phyloP scores from a whole-genome alignment of 1,139 yeast genomes.

The Diutina pseudorugosa region DNA sequence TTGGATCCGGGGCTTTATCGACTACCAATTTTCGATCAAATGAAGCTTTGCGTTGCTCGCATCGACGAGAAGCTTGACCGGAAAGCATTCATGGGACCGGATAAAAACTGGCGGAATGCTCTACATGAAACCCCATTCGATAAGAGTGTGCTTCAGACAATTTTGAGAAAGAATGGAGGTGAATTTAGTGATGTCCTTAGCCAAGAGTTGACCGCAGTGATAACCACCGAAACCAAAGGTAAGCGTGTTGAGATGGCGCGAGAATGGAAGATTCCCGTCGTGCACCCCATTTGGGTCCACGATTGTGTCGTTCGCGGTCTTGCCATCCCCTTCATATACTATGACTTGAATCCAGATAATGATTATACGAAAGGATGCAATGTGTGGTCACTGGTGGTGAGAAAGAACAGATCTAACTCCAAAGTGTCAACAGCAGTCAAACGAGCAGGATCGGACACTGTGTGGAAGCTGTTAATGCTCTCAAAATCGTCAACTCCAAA shows the following conservation, averaged over 20 bases:
- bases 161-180: constrained; percentile 47
- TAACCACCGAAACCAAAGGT: constrained; percentile 44
- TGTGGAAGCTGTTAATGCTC: neutral
- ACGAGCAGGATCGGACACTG: neutral
- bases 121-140: constrained; percentile 13
- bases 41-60: constrained; percentile 39
- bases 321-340: constrained; percentile 36
- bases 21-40: constrained; percentile 35
- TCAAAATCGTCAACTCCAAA: neutral
- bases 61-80: constrained; percentile 6
- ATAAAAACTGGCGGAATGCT: constrained; percentile 4
- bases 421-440: neutral
- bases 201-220: constrained; percentile 35
- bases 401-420: too few relatives aligned
- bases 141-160: constrained; percentile 14
- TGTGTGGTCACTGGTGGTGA: constrained; percentile 31
- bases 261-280: constrained; percentile 57
- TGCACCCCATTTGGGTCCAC: constrained; percentile 66
- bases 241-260: constrained; percentile 49
- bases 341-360: constrained; percentile 17
- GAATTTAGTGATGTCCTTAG: constrained; percentile 44
- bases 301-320: constrained; percentile 56
- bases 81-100: constrained; percentile 5
- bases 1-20: constrained; percentile 13
- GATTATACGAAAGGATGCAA: constrained; percentile 38